Percentiles rank a stretch among this genome's conserved stretches.
These are phyloP conservation scores for Colletotrichum nymphaeae DNA, from an alignment of 2,329 filamentous ascomycete genomes.

Conservation along the genomic window DNA sequence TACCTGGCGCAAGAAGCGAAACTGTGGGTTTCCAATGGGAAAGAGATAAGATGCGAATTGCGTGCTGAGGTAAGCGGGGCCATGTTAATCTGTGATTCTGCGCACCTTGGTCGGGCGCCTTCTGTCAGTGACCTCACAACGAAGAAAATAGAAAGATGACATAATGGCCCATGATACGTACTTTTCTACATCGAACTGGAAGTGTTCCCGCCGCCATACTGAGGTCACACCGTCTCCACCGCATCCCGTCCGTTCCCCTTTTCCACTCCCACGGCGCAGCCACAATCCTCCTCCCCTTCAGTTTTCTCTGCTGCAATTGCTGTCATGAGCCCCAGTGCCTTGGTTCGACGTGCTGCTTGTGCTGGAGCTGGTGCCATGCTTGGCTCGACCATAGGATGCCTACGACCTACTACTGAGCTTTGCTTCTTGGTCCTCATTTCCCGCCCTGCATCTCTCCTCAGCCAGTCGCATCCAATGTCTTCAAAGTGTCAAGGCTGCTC, in stretches of 20 bases:
- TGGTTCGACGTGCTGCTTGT: background rate
- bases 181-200: background rate
- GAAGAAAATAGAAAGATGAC: background rate
- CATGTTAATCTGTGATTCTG: background rate
- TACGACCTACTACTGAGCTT: background rate
- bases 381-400: background rate
- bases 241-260: constrained; percentile 2
- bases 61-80: constrained; percentile 10
- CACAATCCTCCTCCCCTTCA: background rate
- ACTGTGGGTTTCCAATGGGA: background rate
- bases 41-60: background rate
- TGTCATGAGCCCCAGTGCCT: background rate
- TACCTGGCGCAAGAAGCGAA: constrained; percentile 3
- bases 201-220: background rate
- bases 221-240: constrained; percentile 8
- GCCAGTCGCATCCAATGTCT: constrained; percentile 9
- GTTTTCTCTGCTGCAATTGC: background rate
- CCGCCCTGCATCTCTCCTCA: constrained; percentile 2
- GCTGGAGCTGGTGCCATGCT: constrained; percentile 4
- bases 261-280: constrained; percentile 20
- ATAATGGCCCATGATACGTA: background rate
- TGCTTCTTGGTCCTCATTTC: constrained; percentile 9
- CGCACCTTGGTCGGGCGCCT: too few relatives aligned
- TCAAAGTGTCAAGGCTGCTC: background rate
- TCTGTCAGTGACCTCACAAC: too few relatives aligned